These are phyloP conservation scores for Ogataea corticis DNA, from an alignment of 805 yeast genomes.

Conservation along the genomic window DNA sequence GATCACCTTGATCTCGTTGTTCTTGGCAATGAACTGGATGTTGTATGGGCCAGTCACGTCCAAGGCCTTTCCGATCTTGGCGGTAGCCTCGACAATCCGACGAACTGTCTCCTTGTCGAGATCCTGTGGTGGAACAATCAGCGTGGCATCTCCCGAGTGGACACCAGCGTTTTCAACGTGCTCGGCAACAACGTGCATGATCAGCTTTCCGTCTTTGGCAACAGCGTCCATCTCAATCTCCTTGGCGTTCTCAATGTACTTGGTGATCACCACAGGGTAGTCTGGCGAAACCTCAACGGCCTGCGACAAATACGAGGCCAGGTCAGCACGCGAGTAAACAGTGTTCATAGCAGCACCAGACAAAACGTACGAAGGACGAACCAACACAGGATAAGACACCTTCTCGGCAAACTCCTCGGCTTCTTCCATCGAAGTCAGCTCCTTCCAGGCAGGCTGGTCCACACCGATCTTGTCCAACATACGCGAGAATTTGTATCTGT, in stretches of 20 bases:
- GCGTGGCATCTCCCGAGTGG: conserved; percentile 98
- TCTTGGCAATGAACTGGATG: conserved; percentile 95
- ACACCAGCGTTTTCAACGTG: conserved; percentile 99
- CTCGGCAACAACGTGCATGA: conserved; percentile 97
- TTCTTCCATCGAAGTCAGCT: conserved; percentile 86
- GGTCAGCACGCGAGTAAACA: conserved; percentile 84
- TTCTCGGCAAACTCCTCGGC: conserved; percentile 90
- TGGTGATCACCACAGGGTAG: conserved; percentile 96
- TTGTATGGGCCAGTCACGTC: conserved; percentile 97
- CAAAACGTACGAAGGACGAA: conserved; percentile 94
- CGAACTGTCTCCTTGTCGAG: conserved; percentile 87
- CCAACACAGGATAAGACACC: conserved; percentile 92
- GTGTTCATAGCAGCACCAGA: conserved; percentile 99
- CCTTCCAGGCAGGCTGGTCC: conserved; percentile 99
- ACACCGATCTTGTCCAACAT: conserved; percentile 96
- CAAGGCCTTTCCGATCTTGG: conserved; percentile 92
- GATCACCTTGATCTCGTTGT: conserved; percentile 93
- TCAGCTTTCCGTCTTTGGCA: conserved; percentile 89
- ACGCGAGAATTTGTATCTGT: conserved; percentile 95
- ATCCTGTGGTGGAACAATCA: conserved; percentile 96
- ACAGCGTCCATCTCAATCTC: conserved; percentile 99
- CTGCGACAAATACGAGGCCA: conserved; percentile 83
- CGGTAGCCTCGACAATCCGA: conserved; percentile 92
- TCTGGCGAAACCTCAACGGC: conserved; percentile 98
- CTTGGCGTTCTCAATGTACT: conserved; percentile 94